phyloP scores from a whole-genome alignment of 805 yeast genomes.

The Metschnikowia kunwiensis region DNA sequence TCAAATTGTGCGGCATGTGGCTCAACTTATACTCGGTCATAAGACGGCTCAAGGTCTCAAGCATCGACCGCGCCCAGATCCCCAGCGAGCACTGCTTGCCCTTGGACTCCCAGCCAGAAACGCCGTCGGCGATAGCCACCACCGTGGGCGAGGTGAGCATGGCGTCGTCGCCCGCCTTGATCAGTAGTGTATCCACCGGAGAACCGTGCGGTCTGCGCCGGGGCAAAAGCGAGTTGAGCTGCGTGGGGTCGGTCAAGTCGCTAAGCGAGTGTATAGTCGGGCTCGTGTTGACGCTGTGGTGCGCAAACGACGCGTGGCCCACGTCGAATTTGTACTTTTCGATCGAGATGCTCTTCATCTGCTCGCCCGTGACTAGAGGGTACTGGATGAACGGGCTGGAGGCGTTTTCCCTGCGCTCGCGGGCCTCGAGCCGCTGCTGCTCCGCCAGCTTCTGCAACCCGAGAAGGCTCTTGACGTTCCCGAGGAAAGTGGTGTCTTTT shows the following conservation, averaged over 20 bases:
- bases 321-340: constrained; percentile 40
- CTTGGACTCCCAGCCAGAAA: constrained; percentile 52
- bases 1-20: constrained; percentile 37
- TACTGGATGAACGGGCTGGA: constrained; percentile 39
- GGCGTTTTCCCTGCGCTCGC: constrained; percentile 21
- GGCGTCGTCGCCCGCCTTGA: constrained; percentile 57
- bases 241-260: constrained; percentile 49
- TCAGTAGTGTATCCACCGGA: constrained; percentile 49
- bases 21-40: constrained; percentile 43
- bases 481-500: constrained; percentile 1
- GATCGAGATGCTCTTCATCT: constrained; percentile 33
- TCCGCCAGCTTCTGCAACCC: constrained; percentile 8
- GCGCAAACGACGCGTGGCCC: constrained; percentile 45
- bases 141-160: constrained; percentile 53
- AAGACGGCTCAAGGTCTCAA: constrained; percentile 48
- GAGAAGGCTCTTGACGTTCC: constrained; percentile 8
- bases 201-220: constrained; percentile 51
- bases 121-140: constrained; percentile 56
- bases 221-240: constrained; percentile 44
- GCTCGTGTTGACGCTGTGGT: constrained; percentile 38
- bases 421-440: constrained; percentile 18
- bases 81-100: constrained; percentile 44
- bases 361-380: constrained; percentile 40
- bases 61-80: constrained; percentile 50
- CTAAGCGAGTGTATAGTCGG: constrained; percentile 48